Base-by-base conservation (phyloP, 2,329 filamentous ascomycete species). In the Rutstroemia sydowiana region DNA sequence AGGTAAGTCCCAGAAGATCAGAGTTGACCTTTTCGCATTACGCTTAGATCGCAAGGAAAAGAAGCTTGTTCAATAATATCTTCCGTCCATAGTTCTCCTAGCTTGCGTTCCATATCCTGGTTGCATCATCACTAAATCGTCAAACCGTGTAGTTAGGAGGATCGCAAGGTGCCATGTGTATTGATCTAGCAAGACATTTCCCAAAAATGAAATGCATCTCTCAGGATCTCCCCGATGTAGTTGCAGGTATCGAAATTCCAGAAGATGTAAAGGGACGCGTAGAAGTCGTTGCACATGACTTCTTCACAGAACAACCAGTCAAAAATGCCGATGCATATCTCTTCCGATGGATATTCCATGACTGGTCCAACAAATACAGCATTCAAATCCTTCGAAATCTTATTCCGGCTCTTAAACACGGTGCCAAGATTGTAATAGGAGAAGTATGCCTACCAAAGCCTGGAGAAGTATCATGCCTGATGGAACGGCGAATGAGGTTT, bases 311-410 rank as follows among this genome's bases (percentile, higher is more conserved):
- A 8, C 40, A 43, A 23, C 40, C 40, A 3, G 26, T 43, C 8
- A 9, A 23, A 5, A 20, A 7, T 3, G 40, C 40, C 13, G 40
- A 43, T 43, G 10, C 26, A 2, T 28, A 43, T 30, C 26, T 43
- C 4, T 43, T 43, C 9, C 9, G 40, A 18, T 43, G 40, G 40
- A 30, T 43, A 5, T 20, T 43, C 9, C 40, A 28, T 43, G 9
- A 20, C 8, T 39, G 36, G 36, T 68, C 72, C 0, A 70, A 75
- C 23, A 64, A 66, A 13, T 64, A 71, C 44, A 60, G 60, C 1
- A 56, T 67, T n/a, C 57, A 58, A 36, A 72, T 73, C 41, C 60
- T 68, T 5, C 63, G 61, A 34, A 66, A 61, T 10, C 57, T 75
- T 20, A 57, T 70, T 0, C 70, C 71, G 0, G 66, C 71, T 26